Evolutionary conservation across 108 stramenopile genomes (phyloP).

Genomic region (Epipyxis sp.): DNA sequence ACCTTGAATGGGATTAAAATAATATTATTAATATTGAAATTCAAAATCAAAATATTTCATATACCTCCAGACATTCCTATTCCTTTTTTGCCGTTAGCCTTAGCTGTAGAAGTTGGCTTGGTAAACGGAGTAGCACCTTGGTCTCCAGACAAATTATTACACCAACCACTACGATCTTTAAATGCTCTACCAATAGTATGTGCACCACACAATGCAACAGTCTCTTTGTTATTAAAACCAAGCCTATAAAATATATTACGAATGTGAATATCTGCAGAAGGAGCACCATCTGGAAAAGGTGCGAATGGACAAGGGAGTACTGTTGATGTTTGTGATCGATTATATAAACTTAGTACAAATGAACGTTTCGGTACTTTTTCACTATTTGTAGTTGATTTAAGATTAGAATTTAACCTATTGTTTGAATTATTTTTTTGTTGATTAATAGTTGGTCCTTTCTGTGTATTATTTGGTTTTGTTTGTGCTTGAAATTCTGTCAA

Average conservation of each 20-base stretch:
- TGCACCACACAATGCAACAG: slow-evolving; percentile 53
- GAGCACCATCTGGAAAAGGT: slow-evolving; percentile 48
- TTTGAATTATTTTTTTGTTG: no score
- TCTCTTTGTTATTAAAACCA: slow-evolving; percentile 54
- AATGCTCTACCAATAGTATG: slow-evolving; percentile 55
- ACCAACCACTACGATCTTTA: slow-evolving; percentile 48
- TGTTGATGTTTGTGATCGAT: slow-evolving; percentile 50
- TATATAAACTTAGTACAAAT: background rate
- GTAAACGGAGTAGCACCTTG: background rate
- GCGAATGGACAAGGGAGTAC: slow-evolving; percentile 49
- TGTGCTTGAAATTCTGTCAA: no score
- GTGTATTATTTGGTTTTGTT: no score
- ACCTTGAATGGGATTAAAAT: slow-evolving; percentile 47
- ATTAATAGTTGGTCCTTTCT: no score
- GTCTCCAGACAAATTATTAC: background rate
- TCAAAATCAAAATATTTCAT: no score
- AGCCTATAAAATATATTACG: slow-evolving; percentile 53
- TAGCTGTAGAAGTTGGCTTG: background rate
- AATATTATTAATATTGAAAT: no score
- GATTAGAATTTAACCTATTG: background rate
- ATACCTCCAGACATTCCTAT: background rate
- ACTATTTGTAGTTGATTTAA: background rate
- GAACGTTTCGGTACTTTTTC: background rate
- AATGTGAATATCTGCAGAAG: slow-evolving; percentile 30
- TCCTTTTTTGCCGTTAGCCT: background rate